Conservation (phyloP, 805 yeast genomes). For the Myxozyma mucilagina region DNA sequence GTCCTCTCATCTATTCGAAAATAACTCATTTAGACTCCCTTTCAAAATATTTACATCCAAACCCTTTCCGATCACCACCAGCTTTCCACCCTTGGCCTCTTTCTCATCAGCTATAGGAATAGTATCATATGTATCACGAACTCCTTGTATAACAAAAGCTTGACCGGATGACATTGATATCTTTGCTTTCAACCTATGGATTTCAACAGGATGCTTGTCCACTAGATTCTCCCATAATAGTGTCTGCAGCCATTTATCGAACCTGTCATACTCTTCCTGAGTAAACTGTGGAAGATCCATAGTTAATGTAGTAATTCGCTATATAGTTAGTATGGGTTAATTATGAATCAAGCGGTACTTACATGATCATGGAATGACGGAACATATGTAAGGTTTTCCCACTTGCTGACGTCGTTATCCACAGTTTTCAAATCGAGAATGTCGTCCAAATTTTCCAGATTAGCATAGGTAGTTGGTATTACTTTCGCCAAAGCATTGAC, state of each 20-base stretch:
- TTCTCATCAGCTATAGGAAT: slow-evolving; percentile 47
- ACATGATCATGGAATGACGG: slow-evolving; percentile 33
- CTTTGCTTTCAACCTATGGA: slow-evolving; percentile 83
- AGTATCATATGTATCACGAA: slow-evolving; percentile 86
- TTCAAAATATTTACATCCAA: slow-evolving; percentile 39
- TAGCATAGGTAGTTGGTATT: slow-evolving; percentile 69
- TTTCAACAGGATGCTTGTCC: slow-evolving; percentile 40
- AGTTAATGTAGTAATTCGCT: slow-evolving; percentile 53
- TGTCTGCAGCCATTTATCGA: slow-evolving; percentile 67
- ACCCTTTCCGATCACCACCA: slow-evolving; percentile 76
- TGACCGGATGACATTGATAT: slow-evolving; percentile 47
- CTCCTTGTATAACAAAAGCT: slow-evolving; percentile 80
- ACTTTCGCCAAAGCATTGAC: slow-evolving; percentile 74
- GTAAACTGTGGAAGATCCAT: slow-evolving; percentile 49
- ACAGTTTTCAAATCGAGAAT: slow-evolving; percentile 81
- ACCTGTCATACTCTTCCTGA: slow-evolving; percentile 40
- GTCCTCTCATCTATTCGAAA: no score
- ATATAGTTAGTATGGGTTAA: slow-evolving; percentile 31
- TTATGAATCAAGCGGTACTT: slow-evolving; percentile 1
- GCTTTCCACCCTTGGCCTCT: slow-evolving; percentile 46
- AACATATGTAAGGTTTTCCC: slow-evolving; percentile 22
- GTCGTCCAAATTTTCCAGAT: slow-evolving; percentile 56
- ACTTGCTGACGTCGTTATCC: slow-evolving; percentile 42
- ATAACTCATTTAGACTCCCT: neutral
- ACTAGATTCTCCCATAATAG: slow-evolving; percentile 71